Base-by-base conservation (phyloP, 164 flowering plant species). In the Vitis riparia region DNA sequence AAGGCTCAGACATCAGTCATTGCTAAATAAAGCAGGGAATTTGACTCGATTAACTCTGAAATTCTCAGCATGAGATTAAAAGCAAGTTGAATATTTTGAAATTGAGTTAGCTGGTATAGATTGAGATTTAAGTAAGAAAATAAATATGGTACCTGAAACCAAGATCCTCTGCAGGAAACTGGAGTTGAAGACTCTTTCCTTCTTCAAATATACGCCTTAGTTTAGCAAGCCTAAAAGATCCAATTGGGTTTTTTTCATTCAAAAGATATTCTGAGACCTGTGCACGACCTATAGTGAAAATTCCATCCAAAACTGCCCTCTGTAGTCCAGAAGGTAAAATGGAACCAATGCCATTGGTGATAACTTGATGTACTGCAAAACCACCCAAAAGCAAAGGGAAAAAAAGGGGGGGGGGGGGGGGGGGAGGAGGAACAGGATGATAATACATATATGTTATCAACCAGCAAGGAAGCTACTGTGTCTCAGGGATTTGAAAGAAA, bases 141-240 rank as follows among this genome's bases (percentile, higher is more conserved):
- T 1, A 63, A 70, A 11, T 37, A 58, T 27, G 57, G 72, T 70
- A 93, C 99, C 98, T 90, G 82, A 95, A 95, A 62, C 98, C 98
- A 74, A 95, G 93, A 85, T 95, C 99, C 82, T 93, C 99, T 2
- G 97, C 94, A 66, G 97, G 99, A 69, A 95, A 95, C 81, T 95
- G 99, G 29, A 96, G 97, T 71, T 95, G 98, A 80, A 95, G 98
- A 80, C 99, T 95, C 76, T 87, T 89, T 76, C 99, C 99, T 83
- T 89, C 98, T 51, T 91, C 91, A 81, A 95, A 89, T 67, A 93
- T 86, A 60, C 73, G 76, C 75, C 81, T 89, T 23, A 93, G 68
- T 70, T 84, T 93, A 52, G 85, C 87, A 69, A 93, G 96, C 84
- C 99, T 87, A 52, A 83, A 79, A 57, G 88, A 82, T 65, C 99